Evolutionary conservation across 2,329 filamentous ascomycete genomes (phyloP).

Genomic region (Ramularia endophylla): DNA sequence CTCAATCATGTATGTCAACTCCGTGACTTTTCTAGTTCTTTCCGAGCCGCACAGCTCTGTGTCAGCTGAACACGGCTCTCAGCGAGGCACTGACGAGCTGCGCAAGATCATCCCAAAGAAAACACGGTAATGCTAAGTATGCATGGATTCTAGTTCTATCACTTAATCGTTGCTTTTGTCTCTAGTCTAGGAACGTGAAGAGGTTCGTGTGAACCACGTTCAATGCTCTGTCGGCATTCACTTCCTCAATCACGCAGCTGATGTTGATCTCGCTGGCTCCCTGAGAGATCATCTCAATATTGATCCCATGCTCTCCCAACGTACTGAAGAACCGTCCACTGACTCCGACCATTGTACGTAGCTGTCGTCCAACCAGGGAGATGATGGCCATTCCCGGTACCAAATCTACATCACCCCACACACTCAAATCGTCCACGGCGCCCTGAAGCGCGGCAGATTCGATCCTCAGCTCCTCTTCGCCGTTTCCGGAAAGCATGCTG

Average conservation of each 20-base stretch:
- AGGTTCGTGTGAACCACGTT: conserved; percentile 95
- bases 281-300: conserved; percentile 99
- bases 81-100: no score
- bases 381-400: conserved; percentile 91
- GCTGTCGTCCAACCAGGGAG: conserved; percentile 86
- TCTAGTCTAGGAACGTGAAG: conserved; percentile 83
- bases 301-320: conserved; percentile 86
- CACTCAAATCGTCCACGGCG: conserved; percentile 62
- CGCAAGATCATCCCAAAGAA: no score
- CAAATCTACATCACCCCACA: conserved; percentile 85
- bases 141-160: no score
- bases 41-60: no score
- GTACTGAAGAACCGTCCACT: conserved; percentile 93
- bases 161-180: background rate
- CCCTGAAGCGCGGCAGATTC: conserved; percentile 43
- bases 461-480: conserved; percentile 44
- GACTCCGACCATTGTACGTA: conserved; percentile 95
- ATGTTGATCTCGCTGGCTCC: conserved; percentile 99
- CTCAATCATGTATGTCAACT: no score
- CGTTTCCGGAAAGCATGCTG: conserved; percentile 45
- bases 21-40: no score
- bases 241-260: conserved; percentile 89
- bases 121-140: no score
- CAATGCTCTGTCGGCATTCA: conserved; percentile 86
- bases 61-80: no score